Percentiles rank a stretch among this genome's conserved stretches.
Evolutionary conservation across 202 grass and related monocot genomes (phyloP).

Genomic region (Musa balbisiana): DNA sequence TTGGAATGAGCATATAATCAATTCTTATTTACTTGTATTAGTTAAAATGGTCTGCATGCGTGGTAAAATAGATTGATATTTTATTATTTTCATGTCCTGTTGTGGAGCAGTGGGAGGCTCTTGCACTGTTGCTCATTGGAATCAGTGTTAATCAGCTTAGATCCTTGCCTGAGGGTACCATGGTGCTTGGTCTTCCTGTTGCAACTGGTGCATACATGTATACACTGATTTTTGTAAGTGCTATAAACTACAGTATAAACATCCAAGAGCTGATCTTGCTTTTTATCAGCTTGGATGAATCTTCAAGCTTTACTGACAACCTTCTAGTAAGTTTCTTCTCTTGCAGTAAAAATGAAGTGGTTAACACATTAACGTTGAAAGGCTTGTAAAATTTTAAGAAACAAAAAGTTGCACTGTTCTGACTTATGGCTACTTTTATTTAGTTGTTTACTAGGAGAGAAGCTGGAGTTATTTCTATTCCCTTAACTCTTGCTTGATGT

Average conservation of each 20-base stretch:
- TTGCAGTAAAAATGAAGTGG: not conserved
- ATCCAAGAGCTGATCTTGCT: not conserved
- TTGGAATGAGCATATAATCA: not conserved
- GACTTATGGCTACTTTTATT: not conserved
- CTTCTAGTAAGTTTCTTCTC: not conserved
- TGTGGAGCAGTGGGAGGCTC: constrained; percentile 80
- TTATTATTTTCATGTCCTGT: not conserved
- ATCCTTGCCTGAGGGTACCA: constrained; percentile 78
- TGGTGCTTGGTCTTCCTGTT: constrained; percentile 63
- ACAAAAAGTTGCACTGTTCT: not conserved
- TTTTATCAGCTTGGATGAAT: not conserved
- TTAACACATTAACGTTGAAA: not conserved
- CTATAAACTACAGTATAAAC: not conserved
- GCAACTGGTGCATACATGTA: constrained; percentile 84
- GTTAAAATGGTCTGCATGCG: not conserved
- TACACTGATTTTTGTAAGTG: constrained; percentile 88
- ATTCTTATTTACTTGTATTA: constrained; percentile 8
- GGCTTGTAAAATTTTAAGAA: not conserved
- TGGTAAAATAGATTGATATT: not conserved
- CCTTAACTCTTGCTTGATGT: not conserved
- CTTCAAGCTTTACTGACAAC: not conserved
- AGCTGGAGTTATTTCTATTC: not conserved
- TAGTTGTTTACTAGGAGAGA: not conserved
- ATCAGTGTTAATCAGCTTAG: constrained; percentile 96
- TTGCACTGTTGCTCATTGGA: constrained; percentile 93